Base-by-base conservation (phyloP, 805 yeast species). In the Nakazawaea wickerhamii region DNA sequence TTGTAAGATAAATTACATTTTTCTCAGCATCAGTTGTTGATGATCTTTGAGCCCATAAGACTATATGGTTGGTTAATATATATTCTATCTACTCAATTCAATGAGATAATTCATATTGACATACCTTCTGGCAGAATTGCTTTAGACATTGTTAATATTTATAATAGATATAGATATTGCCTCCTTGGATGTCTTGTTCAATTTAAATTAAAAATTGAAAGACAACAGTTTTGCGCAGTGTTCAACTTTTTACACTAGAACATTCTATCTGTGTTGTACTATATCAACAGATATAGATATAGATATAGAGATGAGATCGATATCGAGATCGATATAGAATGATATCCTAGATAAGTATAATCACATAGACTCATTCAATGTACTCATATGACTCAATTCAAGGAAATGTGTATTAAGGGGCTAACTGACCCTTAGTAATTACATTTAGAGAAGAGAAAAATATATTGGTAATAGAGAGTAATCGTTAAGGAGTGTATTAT, bases 31-130 rank as follows among this genome's bases (percentile, higher is more conserved):
- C 95, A 4, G 71, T 63, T n/a, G 71, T 82, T 57, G 72, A 79
- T 43, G 96, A 88, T 65, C 99, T 86, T 71, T 91, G 99, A 10
- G 99, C 98, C 99, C 99, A 91, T 59, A 80, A 70, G 31, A 87
- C 91, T 69, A 64, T 67, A 37, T 81, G 77, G 3, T 28, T 28
- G 14, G 31, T 28, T 28, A 28, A 15, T 28, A 28, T 9, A 20
- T 8, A 20, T 15, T 21, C 10, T 22, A n/a, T 31, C 6, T 13
- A 17, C n/a, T 13, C 4, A 6, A 18, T 6, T 13, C 26, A 5
- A 9, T 4, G 26, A 19, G 17, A 31, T 17, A 31, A 31, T 7
- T 10, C 35, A 19, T 10, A 5, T 4, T 17, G 10, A 31, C 40
- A 11, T 30, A 38, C 41, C 41, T 38, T 38, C 41, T 30, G 41